phyloP scores from a whole-genome alignment of 2,329 filamentous ascomycete genomes.

The Penicillium sp. region DNA sequence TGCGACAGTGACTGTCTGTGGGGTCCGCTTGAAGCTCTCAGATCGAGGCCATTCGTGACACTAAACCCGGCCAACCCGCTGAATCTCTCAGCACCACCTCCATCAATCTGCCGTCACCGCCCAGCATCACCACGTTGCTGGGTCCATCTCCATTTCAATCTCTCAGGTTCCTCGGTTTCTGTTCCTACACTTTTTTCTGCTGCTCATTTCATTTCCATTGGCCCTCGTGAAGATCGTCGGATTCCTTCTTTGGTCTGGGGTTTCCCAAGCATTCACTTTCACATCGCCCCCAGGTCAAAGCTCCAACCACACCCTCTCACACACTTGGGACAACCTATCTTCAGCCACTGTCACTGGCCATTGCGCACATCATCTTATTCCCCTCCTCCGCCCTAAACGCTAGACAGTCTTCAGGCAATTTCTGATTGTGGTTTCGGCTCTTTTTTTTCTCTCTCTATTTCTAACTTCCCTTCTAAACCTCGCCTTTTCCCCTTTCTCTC shows the following conservation, averaged over 20 bases:
- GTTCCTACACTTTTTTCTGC: background rate
- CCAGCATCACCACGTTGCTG: background rate
- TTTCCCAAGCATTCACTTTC: background rate
- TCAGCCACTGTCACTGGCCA: constrained; percentile 4
- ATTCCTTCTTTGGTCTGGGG: constrained; percentile 21
- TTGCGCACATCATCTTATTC: constrained; percentile 10
- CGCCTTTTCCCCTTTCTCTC: constrained; percentile 14
- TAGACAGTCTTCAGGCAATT: background rate
- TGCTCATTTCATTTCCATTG: constrained; percentile 8
- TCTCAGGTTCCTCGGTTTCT: background rate
- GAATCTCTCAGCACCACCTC: background rate
- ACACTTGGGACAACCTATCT: background rate
- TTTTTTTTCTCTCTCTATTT: background rate
- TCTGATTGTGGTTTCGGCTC: background rate
- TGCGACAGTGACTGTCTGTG: background rate
- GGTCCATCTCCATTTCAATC: background rate
- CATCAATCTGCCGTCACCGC: background rate
- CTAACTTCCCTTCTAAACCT: background rate
- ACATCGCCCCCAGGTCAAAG: background rate
- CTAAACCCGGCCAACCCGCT: background rate
- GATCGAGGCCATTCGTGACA: background rate
- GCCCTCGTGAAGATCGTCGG: constrained; percentile 4
- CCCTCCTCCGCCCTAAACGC: constrained; percentile 10
- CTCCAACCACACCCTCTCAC: background rate
- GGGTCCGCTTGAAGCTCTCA: background rate